A percentile compares a stretch with the other conserved stretches of the same genome.
These are phyloP conservation scores for Emmonsiellopsis sp. DNA, from an alignment of 2,329 filamentous ascomycete genomes.

Conservation along the genomic window DNA sequence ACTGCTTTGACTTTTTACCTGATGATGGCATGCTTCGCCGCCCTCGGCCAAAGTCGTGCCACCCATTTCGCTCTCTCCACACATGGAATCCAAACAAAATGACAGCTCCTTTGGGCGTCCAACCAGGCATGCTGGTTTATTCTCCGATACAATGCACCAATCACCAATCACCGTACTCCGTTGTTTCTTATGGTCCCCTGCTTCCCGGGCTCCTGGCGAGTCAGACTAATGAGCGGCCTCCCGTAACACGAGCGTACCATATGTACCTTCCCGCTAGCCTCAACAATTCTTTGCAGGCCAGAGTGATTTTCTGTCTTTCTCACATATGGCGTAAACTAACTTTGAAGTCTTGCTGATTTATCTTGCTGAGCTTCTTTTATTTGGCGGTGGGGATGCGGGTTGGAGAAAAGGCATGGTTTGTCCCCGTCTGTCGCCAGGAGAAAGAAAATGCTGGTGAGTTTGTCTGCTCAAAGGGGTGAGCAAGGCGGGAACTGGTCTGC, in stretches of 20 bases:
- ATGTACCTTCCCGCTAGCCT: slow-evolving; percentile 1
- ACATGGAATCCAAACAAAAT: slow-evolving; percentile 2
- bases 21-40: not conserved
- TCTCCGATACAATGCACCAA: not conserved
- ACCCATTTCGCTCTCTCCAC: not conserved
- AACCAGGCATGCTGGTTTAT: not conserved
- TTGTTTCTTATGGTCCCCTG: not conserved
- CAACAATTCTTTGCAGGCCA: not conserved
- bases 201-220: not conserved
- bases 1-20: not conserved
- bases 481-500: not conserved
- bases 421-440: not conserved
- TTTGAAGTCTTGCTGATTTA: not conserved
- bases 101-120: not conserved
- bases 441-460: not conserved
- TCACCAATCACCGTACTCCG: not conserved
- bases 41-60: not conserved
- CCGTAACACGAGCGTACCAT: slow-evolving; percentile 4
- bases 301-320: not conserved
- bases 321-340: not conserved
- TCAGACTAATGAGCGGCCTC: not conserved
- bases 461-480: not conserved
- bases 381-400: not conserved
- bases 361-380: not conserved
- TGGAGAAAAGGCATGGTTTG: not conserved